A percentile compares a stretch with the other conserved stretches of the same genome.
Conservation (phyloP, 495 filamentous ascomycete species). For the Aspergillus indologenus region DNA sequence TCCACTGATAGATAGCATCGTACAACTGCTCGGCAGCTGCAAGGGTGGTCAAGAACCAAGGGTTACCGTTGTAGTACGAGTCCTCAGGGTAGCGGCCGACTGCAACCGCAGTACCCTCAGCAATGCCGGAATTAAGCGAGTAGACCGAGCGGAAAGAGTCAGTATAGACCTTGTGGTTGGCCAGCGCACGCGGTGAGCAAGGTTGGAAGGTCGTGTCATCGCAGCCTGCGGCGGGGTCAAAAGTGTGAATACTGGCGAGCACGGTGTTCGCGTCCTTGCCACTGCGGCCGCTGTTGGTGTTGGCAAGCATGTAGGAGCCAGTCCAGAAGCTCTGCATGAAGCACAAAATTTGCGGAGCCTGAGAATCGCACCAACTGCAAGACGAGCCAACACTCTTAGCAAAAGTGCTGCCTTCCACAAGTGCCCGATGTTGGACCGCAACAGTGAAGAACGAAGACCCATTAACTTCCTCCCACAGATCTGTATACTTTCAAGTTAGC, state of each 20-base stretch:
- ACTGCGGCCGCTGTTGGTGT: constrained; percentile 48
- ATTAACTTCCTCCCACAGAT: constrained; percentile 70
- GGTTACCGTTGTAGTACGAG: constrained; percentile 64
- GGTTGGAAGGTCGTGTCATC: constrained; percentile 56
- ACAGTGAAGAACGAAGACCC: constrained; percentile 61
- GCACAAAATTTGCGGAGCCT: constrained; percentile 59
- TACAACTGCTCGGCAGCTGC: constrained; percentile 66
- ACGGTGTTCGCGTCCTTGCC: constrained; percentile 64
- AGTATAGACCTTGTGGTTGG: constrained; percentile 62
- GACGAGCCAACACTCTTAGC: constrained; percentile 42
- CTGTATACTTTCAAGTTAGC: constrained; percentile 25
- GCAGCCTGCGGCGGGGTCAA: constrained; percentile 54
- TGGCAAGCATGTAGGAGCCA: constrained; percentile 54
- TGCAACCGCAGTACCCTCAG: constrained; percentile 48
- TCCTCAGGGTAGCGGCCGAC: constrained; percentile 73
- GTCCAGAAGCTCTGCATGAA: constrained; percentile 67
- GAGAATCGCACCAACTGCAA: constrained; percentile 47
- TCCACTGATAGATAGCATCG: constrained; percentile 60
- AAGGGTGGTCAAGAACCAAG: constrained; percentile 64
- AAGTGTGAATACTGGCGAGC: constrained; percentile 60
- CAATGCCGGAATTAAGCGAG: constrained; percentile 52
- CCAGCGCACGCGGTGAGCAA: constrained; percentile 58
- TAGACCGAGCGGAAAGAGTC: constrained; percentile 62
- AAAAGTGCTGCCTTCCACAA: constrained; percentile 59
- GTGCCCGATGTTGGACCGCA: constrained; percentile 52